phyloP scores from a whole-genome alignment of 176 grass and related monocot genomes.

The Saccharum officinarum region DNA sequence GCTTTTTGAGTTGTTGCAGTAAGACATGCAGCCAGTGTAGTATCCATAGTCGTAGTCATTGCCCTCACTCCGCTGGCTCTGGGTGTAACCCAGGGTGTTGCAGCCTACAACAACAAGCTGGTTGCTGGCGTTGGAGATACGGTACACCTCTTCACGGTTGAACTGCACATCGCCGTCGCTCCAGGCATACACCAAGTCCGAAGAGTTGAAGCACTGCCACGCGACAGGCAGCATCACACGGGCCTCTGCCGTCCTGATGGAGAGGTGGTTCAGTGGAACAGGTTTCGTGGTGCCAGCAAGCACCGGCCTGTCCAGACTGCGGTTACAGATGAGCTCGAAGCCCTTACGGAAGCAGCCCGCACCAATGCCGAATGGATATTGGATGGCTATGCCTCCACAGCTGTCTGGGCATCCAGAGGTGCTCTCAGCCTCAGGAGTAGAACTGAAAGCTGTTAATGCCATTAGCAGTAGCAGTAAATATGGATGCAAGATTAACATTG shows the following conservation, averaged over 20 bases:
- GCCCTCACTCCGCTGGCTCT: background rate
- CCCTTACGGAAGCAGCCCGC: constrained; percentile 16
- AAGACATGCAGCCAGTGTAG: constrained; percentile 13
- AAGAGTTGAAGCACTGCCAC: constrained; percentile 20
- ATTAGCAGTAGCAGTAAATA: background rate
- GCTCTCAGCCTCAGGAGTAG: background rate
- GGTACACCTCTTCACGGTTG: background rate
- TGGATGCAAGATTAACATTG: background rate
- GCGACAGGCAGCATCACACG: constrained; percentile 17
- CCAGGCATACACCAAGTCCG: background rate
- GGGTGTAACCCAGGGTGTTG: background rate
- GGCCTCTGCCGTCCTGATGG: background rate
- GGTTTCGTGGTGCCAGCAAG: background rate
- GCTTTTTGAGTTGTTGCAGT: background rate
- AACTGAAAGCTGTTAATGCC: too few relatives aligned
- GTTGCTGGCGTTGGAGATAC: constrained; percentile 18
- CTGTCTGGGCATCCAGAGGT: constrained; percentile 28
- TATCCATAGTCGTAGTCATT: background rate
- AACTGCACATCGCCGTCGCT: background rate
- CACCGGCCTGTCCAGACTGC: background rate
- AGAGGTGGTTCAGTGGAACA: background rate
- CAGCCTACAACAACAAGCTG: background rate
- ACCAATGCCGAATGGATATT: constrained; percentile 50
- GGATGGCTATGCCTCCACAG: constrained; percentile 41
- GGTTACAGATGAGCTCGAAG: constrained; percentile 37